Evolutionary conservation across 139 green algal genomes (phyloP).

Genomic region (Mesotaenium endlicherianum): DNA sequence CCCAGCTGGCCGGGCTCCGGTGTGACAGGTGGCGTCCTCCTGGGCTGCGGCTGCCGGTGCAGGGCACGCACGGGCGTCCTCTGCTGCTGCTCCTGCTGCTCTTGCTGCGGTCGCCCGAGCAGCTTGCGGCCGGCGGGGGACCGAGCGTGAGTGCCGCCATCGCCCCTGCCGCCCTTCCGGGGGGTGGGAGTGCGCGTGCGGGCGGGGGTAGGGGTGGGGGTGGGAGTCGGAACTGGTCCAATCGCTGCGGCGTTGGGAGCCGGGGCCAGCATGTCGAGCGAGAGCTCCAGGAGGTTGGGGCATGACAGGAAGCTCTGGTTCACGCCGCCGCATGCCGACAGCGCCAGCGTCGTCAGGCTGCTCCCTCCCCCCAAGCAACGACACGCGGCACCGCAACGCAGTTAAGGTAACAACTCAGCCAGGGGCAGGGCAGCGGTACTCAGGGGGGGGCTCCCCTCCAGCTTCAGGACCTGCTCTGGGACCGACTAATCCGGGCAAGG

Average conservation of each 20-base stretch:
- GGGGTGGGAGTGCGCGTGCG: background rate
- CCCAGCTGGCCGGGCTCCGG: too few species aligned
- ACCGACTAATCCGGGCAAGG: background rate
- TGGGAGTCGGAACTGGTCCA: background rate
- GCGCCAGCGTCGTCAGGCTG: slow-evolving; percentile 13
- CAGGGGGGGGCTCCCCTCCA: background rate
- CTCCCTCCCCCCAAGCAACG: too few species aligned
- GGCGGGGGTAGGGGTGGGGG: background rate
- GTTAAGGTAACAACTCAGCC: too few species aligned
- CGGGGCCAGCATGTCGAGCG: slow-evolving; percentile 5
- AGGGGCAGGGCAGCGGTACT: background rate
- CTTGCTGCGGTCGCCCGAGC: background rate
- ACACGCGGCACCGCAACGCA: too few species aligned
- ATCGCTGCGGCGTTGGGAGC: background rate
- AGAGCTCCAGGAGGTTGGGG: slow-evolving; percentile 18
- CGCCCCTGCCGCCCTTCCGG: background rate
- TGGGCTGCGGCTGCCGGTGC: too few species aligned
- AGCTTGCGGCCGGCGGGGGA: background rate
- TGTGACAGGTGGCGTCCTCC: too few species aligned
- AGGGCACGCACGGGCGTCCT: too few species aligned
- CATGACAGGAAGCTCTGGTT: background rate
- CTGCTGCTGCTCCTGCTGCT: background rate
- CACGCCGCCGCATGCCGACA: slow-evolving; percentile 11
- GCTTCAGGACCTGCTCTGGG: background rate
- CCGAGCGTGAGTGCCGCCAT: background rate